phyloP scores from a whole-genome alignment of 371 early-diverging fungal genomes.

The Haplosporangium sp. region DNA sequence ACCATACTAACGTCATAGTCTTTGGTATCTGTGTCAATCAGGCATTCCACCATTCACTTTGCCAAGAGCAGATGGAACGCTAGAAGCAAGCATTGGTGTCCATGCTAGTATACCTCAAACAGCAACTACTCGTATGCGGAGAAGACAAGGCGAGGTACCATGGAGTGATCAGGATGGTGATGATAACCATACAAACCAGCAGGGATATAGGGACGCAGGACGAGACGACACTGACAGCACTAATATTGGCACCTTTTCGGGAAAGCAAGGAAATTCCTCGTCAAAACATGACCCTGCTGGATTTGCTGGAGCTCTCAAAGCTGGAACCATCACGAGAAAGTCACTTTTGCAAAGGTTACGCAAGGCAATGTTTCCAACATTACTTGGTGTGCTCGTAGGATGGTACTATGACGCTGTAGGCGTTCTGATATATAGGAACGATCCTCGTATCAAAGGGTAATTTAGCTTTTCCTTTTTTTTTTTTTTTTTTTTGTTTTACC shows the following conservation, averaged over 20 bases:
- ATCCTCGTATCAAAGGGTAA: conserved; percentile 54
- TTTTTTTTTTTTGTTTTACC: not conserved
- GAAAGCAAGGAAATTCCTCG: not conserved
- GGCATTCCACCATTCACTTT: conserved; percentile 53
- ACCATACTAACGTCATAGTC: not conserved
- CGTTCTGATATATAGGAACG: conserved; percentile 37
- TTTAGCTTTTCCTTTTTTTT: not conserved
- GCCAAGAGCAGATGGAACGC: conserved; percentile 50
- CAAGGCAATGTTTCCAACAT: conserved; percentile 24
- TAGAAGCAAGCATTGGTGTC: conserved; percentile 34
- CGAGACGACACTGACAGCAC: not conserved
- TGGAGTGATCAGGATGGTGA: conserved; percentile 47
- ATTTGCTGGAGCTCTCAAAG: conserved; percentile 1
- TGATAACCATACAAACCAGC: conserved; percentile 29
- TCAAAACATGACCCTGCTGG: not conserved
- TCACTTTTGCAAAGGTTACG: conserved; percentile 30
- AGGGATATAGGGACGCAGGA: conserved; percentile 32
- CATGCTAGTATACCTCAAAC: conserved; percentile 4
- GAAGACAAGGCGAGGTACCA: conserved; percentile 23
- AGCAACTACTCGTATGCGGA: conserved; percentile 34
- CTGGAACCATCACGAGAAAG: conserved; percentile 15
- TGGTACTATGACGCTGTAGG: conserved; percentile 48
- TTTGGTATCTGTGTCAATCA: not conserved
- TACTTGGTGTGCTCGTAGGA: conserved; percentile 22
- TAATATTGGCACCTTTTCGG: not conserved